Percentiles rank a stretch among this genome's conserved stretches.
Conservation (phyloP, 768 basidiomycete genomes). For the Russula lepida region DNA sequence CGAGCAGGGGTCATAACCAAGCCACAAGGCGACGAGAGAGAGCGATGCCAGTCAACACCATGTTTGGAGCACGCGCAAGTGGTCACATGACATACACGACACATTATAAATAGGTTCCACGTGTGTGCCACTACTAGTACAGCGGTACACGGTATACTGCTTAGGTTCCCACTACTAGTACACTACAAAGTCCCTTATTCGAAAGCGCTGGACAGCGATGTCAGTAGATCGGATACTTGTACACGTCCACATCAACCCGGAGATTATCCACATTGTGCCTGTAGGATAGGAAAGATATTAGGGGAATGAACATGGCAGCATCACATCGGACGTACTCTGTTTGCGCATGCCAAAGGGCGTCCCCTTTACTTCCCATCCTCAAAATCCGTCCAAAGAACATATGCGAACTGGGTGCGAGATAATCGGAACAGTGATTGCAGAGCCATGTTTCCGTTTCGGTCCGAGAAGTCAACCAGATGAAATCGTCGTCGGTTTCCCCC, state of each 20-base stretch:
- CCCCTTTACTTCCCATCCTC: not conserved
- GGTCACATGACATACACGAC: not conserved
- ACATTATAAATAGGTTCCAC: too few relatives aligned
- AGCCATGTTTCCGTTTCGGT: slow-evolving; percentile 1
- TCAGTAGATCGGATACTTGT: not conserved
- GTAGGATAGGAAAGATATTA: not conserved
- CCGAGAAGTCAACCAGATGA: not conserved
- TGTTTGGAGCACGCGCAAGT: not conserved
- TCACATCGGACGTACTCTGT: not conserved
- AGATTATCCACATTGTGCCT: slow-evolving; percentile 4
- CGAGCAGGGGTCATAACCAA: slow-evolving; percentile 11
- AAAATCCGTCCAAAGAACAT: not conserved
- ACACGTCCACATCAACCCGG: not conserved
- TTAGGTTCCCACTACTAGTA: not conserved
- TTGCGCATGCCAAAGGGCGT: not conserved
- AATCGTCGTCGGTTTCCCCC: not conserved
- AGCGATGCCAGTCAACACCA: not conserved
- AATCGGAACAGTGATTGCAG: slow-evolving; percentile 14
- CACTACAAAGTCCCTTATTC: not conserved
- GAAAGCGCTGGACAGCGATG: too few relatives aligned
- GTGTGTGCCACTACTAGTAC: not conserved
- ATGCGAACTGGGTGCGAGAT: not conserved
- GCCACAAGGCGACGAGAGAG: not conserved
- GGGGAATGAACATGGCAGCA: not conserved
- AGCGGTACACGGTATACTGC: not conserved